phyloP scores from a whole-genome alignment of 1,284 basidiomycete species.

The Tetrapyrgos nigripes region DNA sequence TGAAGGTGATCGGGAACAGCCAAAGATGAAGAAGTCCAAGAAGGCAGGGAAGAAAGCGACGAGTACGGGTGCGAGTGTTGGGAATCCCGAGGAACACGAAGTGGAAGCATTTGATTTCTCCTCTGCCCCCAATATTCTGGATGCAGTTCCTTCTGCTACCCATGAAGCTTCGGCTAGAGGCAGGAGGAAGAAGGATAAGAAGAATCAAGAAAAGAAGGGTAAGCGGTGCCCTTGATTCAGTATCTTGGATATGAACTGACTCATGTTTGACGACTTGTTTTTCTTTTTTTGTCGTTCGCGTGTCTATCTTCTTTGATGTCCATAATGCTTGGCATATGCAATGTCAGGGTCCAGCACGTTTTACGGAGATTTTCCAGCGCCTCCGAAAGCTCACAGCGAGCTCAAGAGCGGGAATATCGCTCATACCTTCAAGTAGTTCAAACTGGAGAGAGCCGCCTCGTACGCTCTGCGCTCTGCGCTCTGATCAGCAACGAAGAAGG shows the following conservation, averaged over 20 bases:
- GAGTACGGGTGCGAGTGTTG: no score
- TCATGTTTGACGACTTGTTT: background rate
- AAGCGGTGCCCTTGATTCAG: constrained; percentile 20
- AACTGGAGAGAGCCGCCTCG: background rate
- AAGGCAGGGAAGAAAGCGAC: constrained; percentile 24
- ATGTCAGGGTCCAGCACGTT: constrained; percentile 40
- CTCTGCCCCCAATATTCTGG: constrained; percentile 78
- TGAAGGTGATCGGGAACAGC: constrained; percentile 24
- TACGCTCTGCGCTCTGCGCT: no score
- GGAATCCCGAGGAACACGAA: constrained; percentile 24
- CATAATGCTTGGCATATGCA: no score
- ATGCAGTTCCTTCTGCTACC: constrained; percentile 55
- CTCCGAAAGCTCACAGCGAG: constrained; percentile 72
- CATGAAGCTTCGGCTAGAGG: constrained; percentile 36
- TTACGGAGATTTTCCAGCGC: constrained; percentile 69
- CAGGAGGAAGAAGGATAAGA: constrained; percentile 46
- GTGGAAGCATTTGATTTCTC: constrained; percentile 77
- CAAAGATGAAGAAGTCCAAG: constrained; percentile 28
- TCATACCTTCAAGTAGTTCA: constrained; percentile 64
- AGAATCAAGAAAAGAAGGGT: constrained; percentile 60
- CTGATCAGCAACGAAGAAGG: no score
- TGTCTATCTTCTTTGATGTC: no score
- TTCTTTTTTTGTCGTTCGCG: constrained; percentile 23
- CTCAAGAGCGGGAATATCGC: constrained; percentile 75
- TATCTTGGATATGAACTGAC: constrained; percentile 16